Evolutionary conservation across 169 alveolate species (phyloP).

Genomic region (Cryptosporidium tyzzeri): DNA sequence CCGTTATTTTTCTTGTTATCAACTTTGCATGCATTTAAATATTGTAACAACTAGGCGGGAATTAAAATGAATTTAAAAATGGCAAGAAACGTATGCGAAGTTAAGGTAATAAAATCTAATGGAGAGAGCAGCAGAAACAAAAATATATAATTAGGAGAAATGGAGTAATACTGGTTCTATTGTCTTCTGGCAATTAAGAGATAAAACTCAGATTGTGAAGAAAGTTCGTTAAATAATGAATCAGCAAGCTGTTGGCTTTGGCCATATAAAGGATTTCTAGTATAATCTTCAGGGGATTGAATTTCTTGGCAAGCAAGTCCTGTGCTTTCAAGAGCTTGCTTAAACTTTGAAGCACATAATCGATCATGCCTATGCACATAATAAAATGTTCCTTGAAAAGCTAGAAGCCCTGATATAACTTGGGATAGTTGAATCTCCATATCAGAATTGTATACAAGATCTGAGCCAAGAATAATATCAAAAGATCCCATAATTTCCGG

Average conservation of each 20-base stretch:
- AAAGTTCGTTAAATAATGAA: constrained; percentile 41
- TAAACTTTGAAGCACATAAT: constrained; percentile 36
- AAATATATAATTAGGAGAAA: not conserved
- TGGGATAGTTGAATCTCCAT: constrained; percentile 42
- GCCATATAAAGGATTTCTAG: constrained; percentile 37
- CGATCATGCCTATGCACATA: constrained; percentile 68
- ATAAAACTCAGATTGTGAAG: constrained; percentile 31
- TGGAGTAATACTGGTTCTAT: not conserved
- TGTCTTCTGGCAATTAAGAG: constrained; percentile 36
- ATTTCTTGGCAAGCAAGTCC: constrained; percentile 32
- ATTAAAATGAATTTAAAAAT: not conserved
- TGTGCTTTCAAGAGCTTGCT: constrained; percentile 9
- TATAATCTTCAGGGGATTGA: constrained; percentile 40
- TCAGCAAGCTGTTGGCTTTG: constrained; percentile 31
- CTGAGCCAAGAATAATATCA: constrained; percentile 68
- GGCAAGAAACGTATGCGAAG: not conserved
- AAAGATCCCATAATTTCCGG: not conserved
- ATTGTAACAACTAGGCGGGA: not conserved
- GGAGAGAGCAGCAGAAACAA: not conserved
- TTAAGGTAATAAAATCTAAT: not conserved
- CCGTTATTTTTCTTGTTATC: not conserved
- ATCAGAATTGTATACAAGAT: constrained; percentile 32
- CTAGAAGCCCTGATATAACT: constrained; percentile 21
- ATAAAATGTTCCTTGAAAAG: constrained; percentile 12
- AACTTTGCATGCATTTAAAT: constrained; percentile 8